Base-by-base conservation (phyloP, 2,329 filamentous ascomycete species). In the Ophiostoma sp. region DNA sequence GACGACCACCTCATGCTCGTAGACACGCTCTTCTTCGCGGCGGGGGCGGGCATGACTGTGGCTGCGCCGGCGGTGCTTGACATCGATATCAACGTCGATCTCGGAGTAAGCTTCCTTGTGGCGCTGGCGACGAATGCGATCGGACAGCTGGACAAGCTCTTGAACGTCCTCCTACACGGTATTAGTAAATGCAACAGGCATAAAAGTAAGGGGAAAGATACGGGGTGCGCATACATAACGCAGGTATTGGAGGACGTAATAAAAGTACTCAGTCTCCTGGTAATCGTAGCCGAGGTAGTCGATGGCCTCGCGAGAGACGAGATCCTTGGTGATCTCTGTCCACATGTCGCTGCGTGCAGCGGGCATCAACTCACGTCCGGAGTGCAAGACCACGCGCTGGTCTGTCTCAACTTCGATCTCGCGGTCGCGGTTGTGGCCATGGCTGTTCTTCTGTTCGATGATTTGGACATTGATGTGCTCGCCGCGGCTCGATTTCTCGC, bases 311-410 rank as follows among this genome's bases (percentile, higher is more conserved):
- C 92, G 90, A 74, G 91, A 87, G 19, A 98, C 93, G 48, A 98
- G 83, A 77, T 97, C 95, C 83, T 97, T 97, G 63, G 95, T 97
- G 78, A 99, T 94, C 82, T 98, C 96, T 0, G 96, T 99, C 95
- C 95, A 98, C 85, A 97, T 93, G 74, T 92, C 89, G 72, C 88
- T 87, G 42, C 87, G 83, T 70, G 85, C 86, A 28, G 84, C 81
- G 17, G 81, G 80, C 7, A 81, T 79, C 31, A 78, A 78, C 22
- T 64, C 48, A 82, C 73, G 76, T 80, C 69, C 75, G 81, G 75
- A 79, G 81, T 36, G 82, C 72, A 83, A 81, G 28, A 79, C 77
- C 76, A 84, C 83, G 76, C 81, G 84, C 76, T 83, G 83, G 75
- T 91, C 89, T 22, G 84, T 85, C 69, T 89, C 87, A 39, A 89